Base-by-base conservation (phyloP, 345 rosid genomes). In the Aquilaria yunnanensis region DNA sequence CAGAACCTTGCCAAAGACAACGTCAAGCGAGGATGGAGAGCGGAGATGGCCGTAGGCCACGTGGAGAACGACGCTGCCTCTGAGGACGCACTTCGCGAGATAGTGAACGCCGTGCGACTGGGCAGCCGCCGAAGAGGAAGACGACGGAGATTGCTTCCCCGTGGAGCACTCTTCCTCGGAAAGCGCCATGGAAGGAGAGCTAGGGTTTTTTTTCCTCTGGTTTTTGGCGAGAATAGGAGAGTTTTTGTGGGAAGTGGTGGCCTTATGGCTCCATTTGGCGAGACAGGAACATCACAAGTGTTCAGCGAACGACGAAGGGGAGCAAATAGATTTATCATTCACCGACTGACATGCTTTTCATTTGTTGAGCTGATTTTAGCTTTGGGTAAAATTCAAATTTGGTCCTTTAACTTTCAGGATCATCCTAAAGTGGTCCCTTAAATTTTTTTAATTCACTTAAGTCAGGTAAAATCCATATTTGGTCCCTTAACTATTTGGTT, bases 101-200 rank as follows among this genome's bases (percentile, higher is more conserved):
- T 85, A 90, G 72, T 85, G 88, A 60, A 59, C 72, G 37, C 78
- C 76, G n/a, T 37, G 89, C 57, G 84, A 57, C n/a, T 77, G 46
- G 13, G 73, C 34, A 47, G 74, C 71, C 6, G 85, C 59, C 12
- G 83, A 71, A 5, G 90, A 79, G 0, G 96, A 79, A 14, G 96
- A 65, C 12, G 92, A 70, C 2, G 85, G 68, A 12, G 97, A 77
- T 71, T 88, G 75, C 70, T 91, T 89, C 12, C 84, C 81, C 57
- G 81, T 77, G 30, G 96, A 86, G 62, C 89, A 86, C 78, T 88
- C 97, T 69, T 94, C 99, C 86, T 88, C 96, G 32, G 97, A 75
- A 61, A 92, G 95, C 68, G 96, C 99, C 97, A 94, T 88, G 16
- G 51, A 32, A 58, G 45, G 23, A 37, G 46, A 33, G 43, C 65